Percentiles rank a stretch among this genome's conserved stretches.
Evolutionary conservation across 208 protist genomes (phyloP).

Genomic region (Wallacemonas collosoma): DNA sequence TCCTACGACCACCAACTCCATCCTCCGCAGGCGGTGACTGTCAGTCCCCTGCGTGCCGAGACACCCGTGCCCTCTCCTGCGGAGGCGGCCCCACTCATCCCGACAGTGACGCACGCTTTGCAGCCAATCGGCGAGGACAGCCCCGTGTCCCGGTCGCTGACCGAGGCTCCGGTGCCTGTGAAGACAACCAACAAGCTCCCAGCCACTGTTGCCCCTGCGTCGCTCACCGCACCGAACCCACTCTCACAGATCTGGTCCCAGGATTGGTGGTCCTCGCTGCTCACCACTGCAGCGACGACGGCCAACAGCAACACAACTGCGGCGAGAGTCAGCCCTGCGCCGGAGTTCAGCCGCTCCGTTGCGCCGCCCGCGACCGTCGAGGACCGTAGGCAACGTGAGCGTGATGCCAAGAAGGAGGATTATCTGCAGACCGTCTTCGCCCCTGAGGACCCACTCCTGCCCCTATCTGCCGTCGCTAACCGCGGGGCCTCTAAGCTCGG

Average conservation of each 20-base stretch:
- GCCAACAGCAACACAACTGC: too few relatives aligned
- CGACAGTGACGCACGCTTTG: constrained; percentile 13
- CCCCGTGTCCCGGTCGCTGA: constrained; percentile 2
- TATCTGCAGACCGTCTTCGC: constrained; percentile 12
- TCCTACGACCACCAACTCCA: constrained; percentile 12
- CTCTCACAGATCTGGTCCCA: constrained; percentile 13
- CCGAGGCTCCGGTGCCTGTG: constrained; percentile 6
- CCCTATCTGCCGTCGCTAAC: neutral
- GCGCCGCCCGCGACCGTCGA: constrained; percentile 21
- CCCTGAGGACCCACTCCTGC: constrained; percentile 6
- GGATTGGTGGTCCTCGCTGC: constrained; percentile 15
- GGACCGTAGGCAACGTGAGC: constrained; percentile 32
- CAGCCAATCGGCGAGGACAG: constrained; percentile 20
- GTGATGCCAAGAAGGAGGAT: constrained; percentile 17
- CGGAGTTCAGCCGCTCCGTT: constrained; percentile 20
- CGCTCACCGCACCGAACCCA: constrained; percentile 8
- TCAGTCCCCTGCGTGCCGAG: constrained; percentile 33
- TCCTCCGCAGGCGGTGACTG: constrained; percentile 43
- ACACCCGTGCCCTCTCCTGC: constrained; percentile 1
- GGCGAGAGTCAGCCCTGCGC: neutral
- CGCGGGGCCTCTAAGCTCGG: neutral
- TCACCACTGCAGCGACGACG: neutral
- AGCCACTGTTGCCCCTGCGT: neutral
- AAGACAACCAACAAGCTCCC: constrained; percentile 8
- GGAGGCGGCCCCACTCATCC: constrained; percentile 31